phyloP scores from a whole-genome alignment of 768 basidiomycete genomes.

The Rhizopogon vulgaris region DNA sequence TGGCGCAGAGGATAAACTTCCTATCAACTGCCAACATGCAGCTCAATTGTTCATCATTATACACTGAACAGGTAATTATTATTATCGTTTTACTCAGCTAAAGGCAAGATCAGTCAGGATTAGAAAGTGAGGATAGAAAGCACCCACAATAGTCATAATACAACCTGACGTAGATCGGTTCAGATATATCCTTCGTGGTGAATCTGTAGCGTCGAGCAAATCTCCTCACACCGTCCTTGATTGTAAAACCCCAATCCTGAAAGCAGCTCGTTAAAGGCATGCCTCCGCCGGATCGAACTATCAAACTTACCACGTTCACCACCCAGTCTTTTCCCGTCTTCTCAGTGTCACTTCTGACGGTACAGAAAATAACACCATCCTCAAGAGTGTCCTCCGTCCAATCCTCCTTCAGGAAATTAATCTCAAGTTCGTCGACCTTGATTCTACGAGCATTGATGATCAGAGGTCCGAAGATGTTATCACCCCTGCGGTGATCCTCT shows the following conservation, averaged over 20 bases:
- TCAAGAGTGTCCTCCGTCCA: conserved; percentile 27
- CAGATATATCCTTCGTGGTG: conserved; percentile 22
- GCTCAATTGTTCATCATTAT: neutral
- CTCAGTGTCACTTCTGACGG: conserved; percentile 47
- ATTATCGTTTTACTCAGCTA: neutral
- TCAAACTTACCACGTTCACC: conserved; percentile 42
- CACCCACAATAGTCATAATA: neutral
- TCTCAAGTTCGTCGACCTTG: conserved; percentile 36
- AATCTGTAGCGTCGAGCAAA: conserved; percentile 54
- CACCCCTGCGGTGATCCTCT: conserved; percentile 39
- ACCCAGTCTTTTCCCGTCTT: conserved; percentile 56
- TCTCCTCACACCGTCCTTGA: conserved; percentile 43
- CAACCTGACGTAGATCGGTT: neutral
- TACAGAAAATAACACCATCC: conserved; percentile 24
- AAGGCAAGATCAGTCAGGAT: neutral
- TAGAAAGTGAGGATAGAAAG: neutral
- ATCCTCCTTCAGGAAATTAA: conserved; percentile 25
- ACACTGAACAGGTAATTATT: neutral
- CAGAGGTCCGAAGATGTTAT: conserved; percentile 52
- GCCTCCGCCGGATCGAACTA: neutral
- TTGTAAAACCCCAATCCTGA: conserved; percentile 52
- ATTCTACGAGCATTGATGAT: conserved; percentile 43
- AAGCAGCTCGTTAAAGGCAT: neutral
- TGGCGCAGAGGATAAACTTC: neutral
- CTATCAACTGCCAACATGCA: too few relatives aligned